Base-by-base conservation (phyloP, 345 rosid genomes). In the Geranium brycei region DNA sequence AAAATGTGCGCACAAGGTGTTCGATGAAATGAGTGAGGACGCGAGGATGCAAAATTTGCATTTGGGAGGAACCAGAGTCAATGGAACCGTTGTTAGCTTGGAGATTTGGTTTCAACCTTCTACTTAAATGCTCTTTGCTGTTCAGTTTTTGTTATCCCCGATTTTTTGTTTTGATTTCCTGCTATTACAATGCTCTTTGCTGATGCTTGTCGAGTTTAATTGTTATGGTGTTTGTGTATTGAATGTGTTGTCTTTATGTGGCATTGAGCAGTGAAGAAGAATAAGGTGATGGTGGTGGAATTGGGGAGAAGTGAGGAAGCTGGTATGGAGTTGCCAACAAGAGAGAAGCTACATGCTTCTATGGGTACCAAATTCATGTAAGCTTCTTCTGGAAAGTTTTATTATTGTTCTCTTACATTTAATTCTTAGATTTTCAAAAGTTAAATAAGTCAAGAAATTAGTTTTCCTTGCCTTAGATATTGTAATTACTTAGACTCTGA, bases 361-460 rank as follows among this genome's bases (percentile, higher is more conserved):
- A 75, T 93, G 95, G 81, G 88, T 51, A 88, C 99, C 66, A 93
- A 91, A 74, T 93, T 93, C 79, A 88, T 91, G 97, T 88, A 78
- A 75, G 82, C 66, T 67, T 58, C 64, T 41, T 64, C 60, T 35
- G 19, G 17, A 35, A 41, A 31, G 0, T 19, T 5, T 17, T 31
- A 31, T 11, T 35, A 15, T 61, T 61, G 17, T 35, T 23, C 64
- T 61, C 40, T 17, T 16, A 61, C 60, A 58, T 58, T 11, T 58
- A 18, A n/a, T n/a, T n/a, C n/a, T n/a, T n/a, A n/a, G n/a, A n/a
- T n/a, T n/a, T n/a, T n/a, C n/a, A n/a, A n/a, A n/a, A n/a, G 17
- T 16, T 4, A 53, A 30, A 12, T 51, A 59, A 60, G 41, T 35
- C 7, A 35, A 35, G 41, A 3, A 35, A 3, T 35, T 47, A 10